A percentile compares a stretch with the other conserved stretches of the same genome.
Evolutionary conservation across 176 grass and related monocot genomes (phyloP).

Genomic region (Oryza meyeriana): DNA sequence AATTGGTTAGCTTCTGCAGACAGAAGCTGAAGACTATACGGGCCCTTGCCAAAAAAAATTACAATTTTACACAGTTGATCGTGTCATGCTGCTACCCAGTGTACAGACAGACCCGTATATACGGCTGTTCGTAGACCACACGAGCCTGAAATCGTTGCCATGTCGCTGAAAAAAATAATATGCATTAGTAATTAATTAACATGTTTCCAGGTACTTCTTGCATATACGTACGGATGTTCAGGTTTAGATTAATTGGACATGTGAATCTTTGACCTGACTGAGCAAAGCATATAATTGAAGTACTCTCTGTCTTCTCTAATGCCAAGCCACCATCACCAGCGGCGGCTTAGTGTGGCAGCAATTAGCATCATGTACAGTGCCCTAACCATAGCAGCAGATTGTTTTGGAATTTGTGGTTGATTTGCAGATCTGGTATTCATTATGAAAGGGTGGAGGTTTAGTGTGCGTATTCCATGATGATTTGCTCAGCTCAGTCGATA

Average conservation of each 20-base stretch:
- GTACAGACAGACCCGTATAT: slow-evolving; percentile 21
- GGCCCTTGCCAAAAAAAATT: background rate
- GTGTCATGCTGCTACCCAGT: slow-evolving; percentile 28
- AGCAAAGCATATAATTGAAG: background rate
- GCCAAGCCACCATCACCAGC: background rate
- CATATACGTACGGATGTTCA: background rate
- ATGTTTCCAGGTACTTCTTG: slow-evolving; percentile 15
- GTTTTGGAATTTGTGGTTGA: slow-evolving; percentile 19
- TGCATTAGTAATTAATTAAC: background rate
- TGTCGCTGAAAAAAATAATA: background rate
- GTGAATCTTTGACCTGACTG: background rate
- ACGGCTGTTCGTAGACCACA: background rate
- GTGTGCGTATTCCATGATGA: slow-evolving; percentile 5
- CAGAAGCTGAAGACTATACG: slow-evolving; percentile 18
- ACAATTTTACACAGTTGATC: background rate
- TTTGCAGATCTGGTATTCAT: slow-evolving; percentile 24
- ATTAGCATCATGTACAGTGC: slow-evolving; percentile 15
- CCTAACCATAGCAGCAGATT: background rate
- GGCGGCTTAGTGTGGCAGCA: background rate
- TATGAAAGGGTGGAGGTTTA: slow-evolving; percentile 18
- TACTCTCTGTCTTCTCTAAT: background rate
- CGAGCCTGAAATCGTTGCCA: background rate
- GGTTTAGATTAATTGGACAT: background rate
- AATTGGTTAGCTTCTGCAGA: background rate
- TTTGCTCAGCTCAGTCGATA: background rate